These are phyloP conservation scores for Neospora caninum DNA, from an alignment of 169 alveolate species.

Conservation along the genomic window DNA sequence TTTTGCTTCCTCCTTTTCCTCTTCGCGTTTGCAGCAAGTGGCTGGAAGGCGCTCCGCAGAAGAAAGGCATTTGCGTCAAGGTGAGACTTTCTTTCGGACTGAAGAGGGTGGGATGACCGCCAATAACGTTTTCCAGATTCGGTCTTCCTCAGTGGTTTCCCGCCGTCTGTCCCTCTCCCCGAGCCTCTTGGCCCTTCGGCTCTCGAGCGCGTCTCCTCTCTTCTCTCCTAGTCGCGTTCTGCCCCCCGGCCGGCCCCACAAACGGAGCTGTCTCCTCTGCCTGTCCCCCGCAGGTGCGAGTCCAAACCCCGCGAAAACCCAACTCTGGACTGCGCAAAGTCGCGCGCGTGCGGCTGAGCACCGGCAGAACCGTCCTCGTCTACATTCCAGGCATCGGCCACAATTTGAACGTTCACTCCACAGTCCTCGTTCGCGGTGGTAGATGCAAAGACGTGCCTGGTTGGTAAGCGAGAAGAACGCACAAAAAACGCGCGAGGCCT, in stretches of 20 bases:
- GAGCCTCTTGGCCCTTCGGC: neutral
- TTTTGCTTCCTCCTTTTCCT: neutral
- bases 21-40: constrained; percentile 40
- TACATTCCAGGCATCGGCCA: constrained; percentile 89
- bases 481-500: too few species aligned
- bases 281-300: constrained; percentile 73
- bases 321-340: constrained; percentile 86
- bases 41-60: constrained; percentile 59
- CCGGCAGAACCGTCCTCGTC: constrained; percentile 83
- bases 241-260: too few species aligned
- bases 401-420: constrained; percentile 83
- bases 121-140: too few species aligned
- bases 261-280: neutral
- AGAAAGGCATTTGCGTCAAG: constrained; percentile 56
- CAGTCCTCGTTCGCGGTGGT: constrained; percentile 86
- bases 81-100: neutral
- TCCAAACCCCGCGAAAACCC: constrained; percentile 85
- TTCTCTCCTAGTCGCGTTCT: too few species aligned
- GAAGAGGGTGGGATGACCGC: too few species aligned
- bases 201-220: neutral
- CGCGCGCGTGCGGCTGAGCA: constrained; percentile 84
- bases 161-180: neutral
- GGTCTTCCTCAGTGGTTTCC: neutral
- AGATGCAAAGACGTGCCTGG: constrained; percentile 87
- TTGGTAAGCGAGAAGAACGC: constrained; percentile 65